Percentiles rank a stretch among this genome's conserved stretches.
phyloP scores from a whole-genome alignment of 495 filamentous ascomycete genomes.

The Hyaloscypha hepaticicola region DNA sequence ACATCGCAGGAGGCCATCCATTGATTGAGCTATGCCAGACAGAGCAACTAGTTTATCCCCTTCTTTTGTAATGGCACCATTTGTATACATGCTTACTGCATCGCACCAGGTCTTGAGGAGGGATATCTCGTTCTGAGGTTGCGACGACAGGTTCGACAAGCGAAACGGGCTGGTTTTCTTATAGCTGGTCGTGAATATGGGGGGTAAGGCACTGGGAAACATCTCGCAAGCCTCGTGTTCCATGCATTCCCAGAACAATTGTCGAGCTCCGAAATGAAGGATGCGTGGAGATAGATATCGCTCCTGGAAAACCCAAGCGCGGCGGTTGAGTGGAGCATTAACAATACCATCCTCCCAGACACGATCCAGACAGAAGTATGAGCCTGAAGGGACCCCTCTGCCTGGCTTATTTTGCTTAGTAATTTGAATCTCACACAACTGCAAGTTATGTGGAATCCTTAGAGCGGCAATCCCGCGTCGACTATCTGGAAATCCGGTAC shows the following conservation, averaged over 20 bases:
- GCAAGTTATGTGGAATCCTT: too few species aligned
- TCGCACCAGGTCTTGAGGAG: not conserved
- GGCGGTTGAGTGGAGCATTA: constrained; percentile 13
- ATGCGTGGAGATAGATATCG: constrained; percentile 33
- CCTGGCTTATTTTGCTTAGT: too few species aligned
- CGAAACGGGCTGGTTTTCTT: not conserved
- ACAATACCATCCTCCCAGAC: constrained; percentile 1
- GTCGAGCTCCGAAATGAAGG: constrained; percentile 31
- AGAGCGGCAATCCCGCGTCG: too few species aligned
- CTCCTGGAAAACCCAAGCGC: constrained; percentile 41
- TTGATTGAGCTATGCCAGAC: constrained; percentile 13
- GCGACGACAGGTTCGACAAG: not conserved
- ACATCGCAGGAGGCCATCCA: not conserved
- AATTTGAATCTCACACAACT: too few species aligned
- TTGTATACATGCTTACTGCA: constrained; percentile 6
- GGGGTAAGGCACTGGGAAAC: constrained; percentile 25
- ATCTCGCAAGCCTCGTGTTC: constrained; percentile 33
- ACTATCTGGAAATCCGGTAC: constrained; percentile 16
- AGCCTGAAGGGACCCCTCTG: too few species aligned
- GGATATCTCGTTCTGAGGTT: not conserved
- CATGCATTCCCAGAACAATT: constrained; percentile 38
- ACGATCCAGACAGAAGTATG: not conserved
- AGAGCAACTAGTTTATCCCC: constrained; percentile 19
- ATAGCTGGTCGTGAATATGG: not conserved
- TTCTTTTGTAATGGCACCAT: constrained; percentile 1